These are phyloP conservation scores for Fomitiporia mediterranea DNA, from an alignment of 1,284 basidiomycete genomes.

Conservation along the genomic window DNA sequence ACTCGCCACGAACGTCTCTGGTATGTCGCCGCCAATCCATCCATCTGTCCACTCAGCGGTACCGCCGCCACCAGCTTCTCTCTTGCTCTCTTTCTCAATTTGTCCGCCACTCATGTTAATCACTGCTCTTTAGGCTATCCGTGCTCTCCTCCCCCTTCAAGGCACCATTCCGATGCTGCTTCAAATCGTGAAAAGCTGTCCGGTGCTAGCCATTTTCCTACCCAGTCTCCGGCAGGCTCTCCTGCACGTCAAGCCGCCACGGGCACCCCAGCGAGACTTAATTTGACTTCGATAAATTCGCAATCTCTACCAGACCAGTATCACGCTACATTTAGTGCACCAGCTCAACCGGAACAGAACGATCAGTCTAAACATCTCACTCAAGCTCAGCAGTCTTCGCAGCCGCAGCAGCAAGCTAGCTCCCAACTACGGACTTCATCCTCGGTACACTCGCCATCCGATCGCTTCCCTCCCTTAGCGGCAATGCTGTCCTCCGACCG, in stretches of 20 bases:
- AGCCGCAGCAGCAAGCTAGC: slow-evolving; percentile 3
- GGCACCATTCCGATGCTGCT: slow-evolving; percentile 18
- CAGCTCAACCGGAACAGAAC: slow-evolving; percentile 5
- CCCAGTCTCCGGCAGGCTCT: slow-evolving; percentile 12
- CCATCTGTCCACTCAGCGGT: background rate
- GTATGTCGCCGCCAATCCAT: slow-evolving; percentile 2
- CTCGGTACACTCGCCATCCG: slow-evolving; percentile 17
- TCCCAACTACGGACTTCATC: slow-evolving; percentile 10
- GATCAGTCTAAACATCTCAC: background rate
- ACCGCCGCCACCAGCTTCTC: background rate
- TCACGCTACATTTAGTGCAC: background rate
- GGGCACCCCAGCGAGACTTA: slow-evolving; percentile 7
- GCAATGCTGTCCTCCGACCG: slow-evolving; percentile 16
- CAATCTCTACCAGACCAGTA: slow-evolving; percentile 13
- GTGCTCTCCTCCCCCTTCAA: slow-evolving; percentile 21
- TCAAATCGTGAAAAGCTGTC: slow-evolving; percentile 6
- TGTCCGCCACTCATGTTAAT: background rate
- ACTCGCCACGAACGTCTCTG: slow-evolving; percentile 16
- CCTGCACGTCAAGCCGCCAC: slow-evolving; percentile 13
- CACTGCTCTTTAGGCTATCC: slow-evolving; percentile 15
- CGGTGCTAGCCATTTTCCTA: slow-evolving; percentile 14
- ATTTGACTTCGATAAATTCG: slow-evolving; percentile 6
- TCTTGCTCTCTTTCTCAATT: background rate
- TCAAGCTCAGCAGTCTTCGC: slow-evolving; percentile 8
- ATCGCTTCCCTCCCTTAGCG: slow-evolving; percentile 15